A percentile compares a stretch with the other conserved stretches of the same genome.
Evolutionary conservation across 2,329 filamentous ascomycete species (phyloP).

Genomic region (Lecanicillium sp.): DNA sequence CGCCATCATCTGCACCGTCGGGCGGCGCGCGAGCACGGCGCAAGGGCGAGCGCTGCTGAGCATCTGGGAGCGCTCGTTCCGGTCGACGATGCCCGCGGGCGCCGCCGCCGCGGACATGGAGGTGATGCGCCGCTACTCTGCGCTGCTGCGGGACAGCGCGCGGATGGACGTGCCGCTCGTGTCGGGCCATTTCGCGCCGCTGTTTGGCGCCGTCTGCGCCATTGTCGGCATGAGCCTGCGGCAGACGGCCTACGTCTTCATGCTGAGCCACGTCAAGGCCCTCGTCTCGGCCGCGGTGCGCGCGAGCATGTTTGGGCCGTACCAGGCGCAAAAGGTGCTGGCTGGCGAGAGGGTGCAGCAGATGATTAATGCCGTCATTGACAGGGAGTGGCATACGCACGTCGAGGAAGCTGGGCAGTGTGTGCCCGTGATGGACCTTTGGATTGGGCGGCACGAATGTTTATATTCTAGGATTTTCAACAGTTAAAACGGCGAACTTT

Average conservation of each 20-base stretch:
- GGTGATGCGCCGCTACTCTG: conserved; percentile 27
- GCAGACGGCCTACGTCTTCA: conserved; percentile 66
- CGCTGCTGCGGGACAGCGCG: conserved; percentile 21
- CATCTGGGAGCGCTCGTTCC: conserved; percentile 69
- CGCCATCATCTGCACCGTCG: conserved; percentile 70
- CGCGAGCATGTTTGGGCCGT: conserved; percentile 72
- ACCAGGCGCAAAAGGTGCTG: conserved; percentile 67
- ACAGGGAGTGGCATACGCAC: conserved; percentile 48
- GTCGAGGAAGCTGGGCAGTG: conserved; percentile 65
- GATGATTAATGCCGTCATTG: conserved; percentile 50
- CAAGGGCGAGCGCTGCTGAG: conserved; percentile 68
- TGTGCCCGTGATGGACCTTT: conserved; percentile 72
- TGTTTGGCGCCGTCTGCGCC: conserved; percentile 59
- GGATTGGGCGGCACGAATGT: conserved; percentile 76
- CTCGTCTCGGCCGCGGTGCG: conserved; percentile 69
- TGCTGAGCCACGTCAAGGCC: conserved; percentile 70
- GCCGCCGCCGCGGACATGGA: conserved; percentile 14
- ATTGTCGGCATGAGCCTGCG: conserved; percentile 52
- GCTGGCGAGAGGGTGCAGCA: conserved; percentile 51
- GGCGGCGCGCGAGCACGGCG: conserved; percentile 63
- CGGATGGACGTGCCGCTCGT: conserved; percentile 31
- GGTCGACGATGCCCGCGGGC: conserved; percentile 22
- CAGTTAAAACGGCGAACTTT: conserved; percentile 46
- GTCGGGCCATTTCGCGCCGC: conserved; percentile 61
- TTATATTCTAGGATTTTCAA: conserved; percentile 84